Base-by-base conservation (phyloP, 257 asterid genomes). In the Plantago ovata region DNA sequence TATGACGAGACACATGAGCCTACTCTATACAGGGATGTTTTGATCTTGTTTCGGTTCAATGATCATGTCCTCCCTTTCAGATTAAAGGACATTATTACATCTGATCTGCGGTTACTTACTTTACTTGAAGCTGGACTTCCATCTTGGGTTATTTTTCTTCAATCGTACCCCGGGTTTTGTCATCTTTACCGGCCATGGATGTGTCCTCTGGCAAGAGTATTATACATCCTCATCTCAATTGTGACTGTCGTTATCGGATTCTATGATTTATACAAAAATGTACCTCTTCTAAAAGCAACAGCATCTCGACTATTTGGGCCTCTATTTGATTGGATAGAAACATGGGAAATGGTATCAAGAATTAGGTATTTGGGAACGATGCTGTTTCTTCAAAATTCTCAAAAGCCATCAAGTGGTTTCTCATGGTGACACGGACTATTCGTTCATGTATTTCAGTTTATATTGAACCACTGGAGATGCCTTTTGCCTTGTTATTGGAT, bases 161-260 rank as follows among this genome's bases (percentile, higher is more conserved):
- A 93, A 61, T 89, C 99, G 28, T 93, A 93, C 75, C 99, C 99
- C 4, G 88, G 78, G 28, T 84, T 93, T 75, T 81, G 86, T 80
- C 89, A 83, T 78, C 63, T 93, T 62, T 89, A 93, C 63, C 97
- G 97, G 45, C 99, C 99, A 7, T 93, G 97, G 99, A 93, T 93
- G 99, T 93, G 96, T 58, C 97, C 97, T 68, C 72, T 93, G 62
- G 96, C 95, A 40, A 80, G 97, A 74, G 75, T 71, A 55, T 75
- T 88, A 51, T 93, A 93, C 46, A 84, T 89, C 46, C 63, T 82
- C 18, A 84, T 86, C 65, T 93, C 97, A 23, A 46, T 84, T 56
- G 75, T 84, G 62, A 93, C 98, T 32, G 98, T 93, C 65, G 87
- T 89, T n/a, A 84, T 93, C 59, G 98, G 98, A 62, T 93, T 93